Conservation (phyloP, 345 rosid genomes). For the Gynandropsis gynandra region DNA sequence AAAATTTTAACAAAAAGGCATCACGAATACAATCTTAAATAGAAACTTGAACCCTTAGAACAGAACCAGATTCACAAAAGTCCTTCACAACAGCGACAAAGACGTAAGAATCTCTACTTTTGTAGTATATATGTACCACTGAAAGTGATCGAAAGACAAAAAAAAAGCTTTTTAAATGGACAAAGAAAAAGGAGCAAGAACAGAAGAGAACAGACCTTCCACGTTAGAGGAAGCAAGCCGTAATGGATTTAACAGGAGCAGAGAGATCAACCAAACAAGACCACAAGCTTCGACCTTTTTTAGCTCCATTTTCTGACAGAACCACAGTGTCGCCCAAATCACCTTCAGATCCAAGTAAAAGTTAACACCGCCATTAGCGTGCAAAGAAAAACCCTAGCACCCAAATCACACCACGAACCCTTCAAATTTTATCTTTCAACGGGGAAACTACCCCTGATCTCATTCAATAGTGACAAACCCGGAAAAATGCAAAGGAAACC, state of each 20-base stretch:
- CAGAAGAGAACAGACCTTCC: constrained; percentile 55
- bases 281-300: constrained; percentile 32
- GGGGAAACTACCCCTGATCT: constrained; percentile 24
- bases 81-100: constrained; percentile 19
- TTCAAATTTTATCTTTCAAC: constrained; percentile 17
- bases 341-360: constrained; percentile 68
- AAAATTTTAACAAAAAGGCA: neutral
- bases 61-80: constrained; percentile 16
- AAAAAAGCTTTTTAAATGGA: neutral
- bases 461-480: constrained; percentile 20
- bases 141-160: constrained; percentile 11
- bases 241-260: constrained; percentile 34
- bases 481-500: constrained; percentile 23
- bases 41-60: constrained; percentile 9
- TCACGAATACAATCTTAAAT: neutral
- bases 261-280: constrained; percentile 45
- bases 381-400: constrained; percentile 26
- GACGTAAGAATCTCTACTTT: constrained; percentile 10
- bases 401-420: constrained; percentile 29
- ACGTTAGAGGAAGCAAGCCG: constrained; percentile 57
- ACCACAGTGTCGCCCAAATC: constrained; percentile 14
- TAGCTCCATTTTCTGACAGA: constrained; percentile 32
- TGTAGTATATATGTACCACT: constrained; percentile 1
- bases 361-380: constrained; percentile 45
- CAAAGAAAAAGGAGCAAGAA: constrained; percentile 13